Base-by-base conservation (phyloP, 257 asterid species). In the Salvia miltiorrhiza region DNA sequence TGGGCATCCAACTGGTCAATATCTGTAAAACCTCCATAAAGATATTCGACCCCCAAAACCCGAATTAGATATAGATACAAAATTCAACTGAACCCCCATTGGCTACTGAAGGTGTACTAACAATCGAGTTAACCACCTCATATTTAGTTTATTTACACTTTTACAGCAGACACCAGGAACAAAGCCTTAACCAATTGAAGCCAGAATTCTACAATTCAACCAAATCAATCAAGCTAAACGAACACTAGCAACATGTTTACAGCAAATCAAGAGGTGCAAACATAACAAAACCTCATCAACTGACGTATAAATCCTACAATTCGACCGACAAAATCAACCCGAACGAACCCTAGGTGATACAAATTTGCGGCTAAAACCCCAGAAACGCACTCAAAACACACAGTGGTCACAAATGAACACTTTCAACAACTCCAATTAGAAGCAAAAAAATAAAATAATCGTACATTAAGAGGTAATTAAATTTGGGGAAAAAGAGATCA, bases 401-500 rank as follows among this genome's bases (percentile, higher is more conserved):
- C 24, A 54, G 7, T 24, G 17, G 17, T 23, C 19, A 24, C 40
- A 13, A 12, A 26, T 28, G 26, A 55, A 55, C 11, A 52, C 21
- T 14, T 0, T 12, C 11, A 55, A 55, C 0, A 20, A 1, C 0
- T 55, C 40, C 40, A 55, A 55, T 24, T 26, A 55, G 26, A 21
- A 53, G 4, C 12, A 2, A 55, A 55, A 54, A 16, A 16, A 45
- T 3, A n/a, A 4, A 5, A 0, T 4, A 45, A 16, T 10, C 12
- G n/a, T n/a, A n/a, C n/a, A 10, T 30, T 30, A 60, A 67, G 0
- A 16, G 12, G 30, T 21, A 71, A 50, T 6, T 4, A 23, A 37
- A 71, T 59, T 49, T 5, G 16, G 39, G 41, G 64, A 20, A 16
- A 20, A 16, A 28, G 35, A 57, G 2, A 58, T 39, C 1, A 92